Conservation (phyloP, 257 asterid species). For the Thymus mandschuricus region DNA sequence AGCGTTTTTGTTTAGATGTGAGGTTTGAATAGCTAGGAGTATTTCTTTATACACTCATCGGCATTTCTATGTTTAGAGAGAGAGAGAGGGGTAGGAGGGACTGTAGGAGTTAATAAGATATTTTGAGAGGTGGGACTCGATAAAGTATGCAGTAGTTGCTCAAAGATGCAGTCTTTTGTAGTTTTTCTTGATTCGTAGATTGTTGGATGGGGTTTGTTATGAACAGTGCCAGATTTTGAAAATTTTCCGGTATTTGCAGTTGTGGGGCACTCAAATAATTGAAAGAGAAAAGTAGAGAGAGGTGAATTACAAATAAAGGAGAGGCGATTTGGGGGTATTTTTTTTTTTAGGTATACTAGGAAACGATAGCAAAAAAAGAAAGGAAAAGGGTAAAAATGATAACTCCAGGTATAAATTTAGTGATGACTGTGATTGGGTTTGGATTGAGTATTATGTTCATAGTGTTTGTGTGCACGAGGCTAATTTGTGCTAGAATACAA, state of each 20-base stretch:
- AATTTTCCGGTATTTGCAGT: slow-evolving; percentile 35
- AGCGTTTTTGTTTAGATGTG: slow-evolving; percentile 6
- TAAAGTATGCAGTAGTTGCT: slow-evolving; percentile 17
- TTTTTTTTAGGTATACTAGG: slow-evolving; percentile 8
- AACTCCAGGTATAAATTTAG: slow-evolving; percentile 69
- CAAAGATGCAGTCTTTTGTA: slow-evolving; percentile 30
- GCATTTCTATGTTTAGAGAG: slow-evolving; percentile 15
- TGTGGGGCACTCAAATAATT: slow-evolving; percentile 34
- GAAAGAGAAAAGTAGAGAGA: slow-evolving; percentile 31
- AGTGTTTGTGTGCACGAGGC: slow-evolving; percentile 83
- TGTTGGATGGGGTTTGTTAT: slow-evolving; percentile 32
- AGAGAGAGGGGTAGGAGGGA: slow-evolving; percentile 10
- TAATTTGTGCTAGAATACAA: slow-evolving; percentile 81
- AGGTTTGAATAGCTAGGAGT: slow-evolving; percentile 11
- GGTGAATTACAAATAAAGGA: background rate
- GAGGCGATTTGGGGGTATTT: slow-evolving; percentile 23
- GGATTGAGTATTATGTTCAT: slow-evolving; percentile 75
- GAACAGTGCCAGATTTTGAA: slow-evolving; percentile 36
- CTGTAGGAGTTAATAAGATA: slow-evolving; percentile 6
- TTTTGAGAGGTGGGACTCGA: slow-evolving; percentile 13
- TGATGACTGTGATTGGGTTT: slow-evolving; percentile 93
- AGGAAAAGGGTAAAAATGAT: slow-evolving; percentile 38
- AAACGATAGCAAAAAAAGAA: background rate
- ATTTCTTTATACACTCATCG: slow-evolving; percentile 17
- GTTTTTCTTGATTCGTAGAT: slow-evolving; percentile 22